Evolutionary conservation across 75 land plant genomes (phyloP), one percentile per base, ranked within the genome.

Genomic region (Isoetes taiwanensis): DNA sequence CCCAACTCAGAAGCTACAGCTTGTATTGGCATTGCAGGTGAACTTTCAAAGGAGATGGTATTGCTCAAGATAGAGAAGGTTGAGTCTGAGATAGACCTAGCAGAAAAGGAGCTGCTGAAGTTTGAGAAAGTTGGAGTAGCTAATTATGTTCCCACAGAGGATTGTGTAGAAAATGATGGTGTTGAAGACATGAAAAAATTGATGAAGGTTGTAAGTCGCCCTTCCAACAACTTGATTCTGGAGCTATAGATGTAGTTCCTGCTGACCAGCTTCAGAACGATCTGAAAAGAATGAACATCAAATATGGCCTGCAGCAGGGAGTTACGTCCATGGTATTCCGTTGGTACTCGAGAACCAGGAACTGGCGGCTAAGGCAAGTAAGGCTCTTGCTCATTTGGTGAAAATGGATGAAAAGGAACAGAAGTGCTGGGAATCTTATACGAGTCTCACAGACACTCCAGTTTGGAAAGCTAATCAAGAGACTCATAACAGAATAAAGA

Each of bases 21-120:
- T n/a, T n/a, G n/a, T n/a, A n/a, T n/a, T n/a, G n/a, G n/a, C n/a
- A n/a, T n/a, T n/a, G n/a, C n/a, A n/a, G n/a, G n/a, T n/a, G n/a
- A n/a, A n/a, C n/a, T n/a, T n/a, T 64, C 71, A 14, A 61, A 62
- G 30, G 38, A 68, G 14, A 40, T 31, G 24, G 35, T 69, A 12
- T 29, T 42, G 24, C 52, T 21, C 9, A 39, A 37, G 6, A 41
- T 56, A 32, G 39, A 63, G 35, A 62, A 41, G 58, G 52, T 69
- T 16, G 67, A 69, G 30, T 6, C 43, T 20, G 72, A 69, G 24
- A 63, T 69, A n/a, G 68, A 63, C 24, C 43, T 10, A 30, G 35
- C 63, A 9, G 66, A 63, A 61, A 69, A 69, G 59, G 61, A 69
- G 67, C 58, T 69, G 23, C 41, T 40, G 17, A 62, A 14, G 34